phyloP scores from a whole-genome alignment of 345 rosid species.

The Trapa bicornis region DNA sequence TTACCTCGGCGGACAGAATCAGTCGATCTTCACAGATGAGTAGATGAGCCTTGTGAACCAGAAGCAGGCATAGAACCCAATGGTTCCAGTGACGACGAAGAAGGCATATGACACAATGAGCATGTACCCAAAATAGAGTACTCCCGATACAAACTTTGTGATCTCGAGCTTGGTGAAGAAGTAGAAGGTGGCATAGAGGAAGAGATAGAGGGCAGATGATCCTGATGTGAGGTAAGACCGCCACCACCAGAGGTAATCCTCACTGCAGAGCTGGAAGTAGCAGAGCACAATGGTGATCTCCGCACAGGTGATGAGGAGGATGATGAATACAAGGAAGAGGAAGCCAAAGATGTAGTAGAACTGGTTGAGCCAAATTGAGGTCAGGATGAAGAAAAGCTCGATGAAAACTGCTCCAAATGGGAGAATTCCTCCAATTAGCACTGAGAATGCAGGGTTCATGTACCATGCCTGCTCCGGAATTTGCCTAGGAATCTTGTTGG shows the following conservation, averaged over 20 bases:
- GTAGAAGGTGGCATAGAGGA: conserved; percentile 25
- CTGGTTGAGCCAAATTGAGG: conserved; percentile 36
- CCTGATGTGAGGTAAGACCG: conserved; percentile 26
- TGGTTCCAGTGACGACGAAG: conserved; percentile 23
- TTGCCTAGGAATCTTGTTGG: conserved; percentile 35
- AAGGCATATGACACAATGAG: conserved; percentile 24
- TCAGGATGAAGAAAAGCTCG: conserved; percentile 30
- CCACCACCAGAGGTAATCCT: conserved; percentile 37
- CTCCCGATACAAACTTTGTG: conserved; percentile 23
- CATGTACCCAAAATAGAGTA: conserved; percentile 33
- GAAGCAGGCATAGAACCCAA: background rate
- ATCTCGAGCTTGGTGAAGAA: conserved; percentile 33
- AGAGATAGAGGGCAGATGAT: conserved; percentile 29
- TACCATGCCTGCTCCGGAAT: conserved; percentile 30
- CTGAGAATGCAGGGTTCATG: conserved; percentile 23
- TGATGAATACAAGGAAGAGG: conserved; percentile 29
- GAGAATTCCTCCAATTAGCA: conserved; percentile 27
- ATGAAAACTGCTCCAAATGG: conserved; percentile 34
- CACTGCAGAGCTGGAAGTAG: conserved; percentile 35
- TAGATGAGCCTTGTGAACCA: background rate
- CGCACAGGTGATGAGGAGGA: conserved; percentile 27
- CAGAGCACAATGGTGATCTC: conserved; percentile 30
- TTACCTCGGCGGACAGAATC: background rate
- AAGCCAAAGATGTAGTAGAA: conserved; percentile 37
- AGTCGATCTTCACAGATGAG: background rate